Evolutionary conservation across 2,329 filamentous ascomycete species (phyloP).

Genomic region (Aspergillus hiratsukae): DNA sequence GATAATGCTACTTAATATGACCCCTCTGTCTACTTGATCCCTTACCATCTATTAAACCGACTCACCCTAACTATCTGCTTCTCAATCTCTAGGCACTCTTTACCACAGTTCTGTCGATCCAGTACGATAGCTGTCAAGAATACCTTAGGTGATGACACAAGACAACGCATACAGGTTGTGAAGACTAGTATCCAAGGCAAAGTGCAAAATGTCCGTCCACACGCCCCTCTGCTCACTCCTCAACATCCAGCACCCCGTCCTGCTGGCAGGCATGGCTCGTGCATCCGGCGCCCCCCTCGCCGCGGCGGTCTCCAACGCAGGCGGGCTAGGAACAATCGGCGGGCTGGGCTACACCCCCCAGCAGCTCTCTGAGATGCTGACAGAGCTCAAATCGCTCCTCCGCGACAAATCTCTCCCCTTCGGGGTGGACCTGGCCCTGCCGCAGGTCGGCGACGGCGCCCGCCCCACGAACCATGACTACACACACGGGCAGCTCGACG

Average conservation of each 20-base stretch:
- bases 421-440: conserved; percentile 85
- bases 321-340: conserved; percentile 65
- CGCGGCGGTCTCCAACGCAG: conserved; percentile 83
- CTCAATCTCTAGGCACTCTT: neutral
- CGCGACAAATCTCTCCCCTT: conserved; percentile 67
- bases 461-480: conserved; percentile 95
- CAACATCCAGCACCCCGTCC: conserved; percentile 78
- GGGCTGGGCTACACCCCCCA: conserved; percentile 66
- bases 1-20: neutral
- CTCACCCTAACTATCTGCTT: neutral
- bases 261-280: conserved; percentile 91
- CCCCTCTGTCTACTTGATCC: neutral
- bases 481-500: conserved; percentile 80
- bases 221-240: conserved; percentile 77
- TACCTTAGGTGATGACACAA: neutral
- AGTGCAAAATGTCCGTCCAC: conserved; percentile 52
- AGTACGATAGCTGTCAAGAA: neutral
- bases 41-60: neutral
- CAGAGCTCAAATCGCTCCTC: conserved; percentile 77
- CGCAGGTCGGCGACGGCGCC: conserved; percentile 78
- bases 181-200: neutral
- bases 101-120: too few species aligned
- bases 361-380: conserved; percentile 73
- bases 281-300: conserved; percentile 74
- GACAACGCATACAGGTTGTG: neutral